Percentiles rank a stretch among this genome's conserved stretches.
Evolutionary conservation across 139 green algal species (phyloP).

Genomic region (Tetradesmus obliquus): DNA sequence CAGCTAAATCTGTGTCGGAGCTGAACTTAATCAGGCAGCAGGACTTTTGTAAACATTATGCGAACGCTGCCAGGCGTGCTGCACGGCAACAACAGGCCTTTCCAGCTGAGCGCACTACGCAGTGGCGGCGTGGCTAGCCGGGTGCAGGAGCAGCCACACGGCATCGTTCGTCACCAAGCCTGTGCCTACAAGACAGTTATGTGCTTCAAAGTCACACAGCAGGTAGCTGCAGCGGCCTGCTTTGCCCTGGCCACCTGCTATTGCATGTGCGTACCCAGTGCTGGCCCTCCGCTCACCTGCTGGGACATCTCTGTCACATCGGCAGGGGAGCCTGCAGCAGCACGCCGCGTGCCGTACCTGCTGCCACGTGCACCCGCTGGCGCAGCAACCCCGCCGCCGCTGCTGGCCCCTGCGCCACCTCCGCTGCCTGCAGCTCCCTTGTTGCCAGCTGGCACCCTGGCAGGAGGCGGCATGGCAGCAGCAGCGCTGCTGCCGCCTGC

Average conservation of each 20-base stretch:
- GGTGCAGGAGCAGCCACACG: no score
- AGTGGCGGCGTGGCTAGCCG: no score
- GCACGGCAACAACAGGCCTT: no score
- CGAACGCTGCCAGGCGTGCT: no score
- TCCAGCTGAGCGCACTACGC: no score
- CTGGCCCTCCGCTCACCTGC: not conserved
- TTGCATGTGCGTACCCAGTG: no score
- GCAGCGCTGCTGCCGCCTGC: not conserved
- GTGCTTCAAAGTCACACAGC: no score
- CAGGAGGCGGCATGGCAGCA: constrained; percentile 1
- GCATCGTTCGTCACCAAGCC: no score
- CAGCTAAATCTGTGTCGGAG: no score
- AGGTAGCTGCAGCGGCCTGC: not conserved
- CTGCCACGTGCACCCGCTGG: not conserved
- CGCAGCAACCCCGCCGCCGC: not conserved
- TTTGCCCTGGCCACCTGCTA: not conserved
- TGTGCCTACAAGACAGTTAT: no score
- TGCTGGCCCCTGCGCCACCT: not conserved
- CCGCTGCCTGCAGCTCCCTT: not conserved
- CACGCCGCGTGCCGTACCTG: constrained; percentile 21
- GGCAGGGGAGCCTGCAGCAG: not conserved
- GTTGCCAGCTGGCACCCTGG: not conserved
- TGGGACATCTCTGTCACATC: constrained; percentile 20
- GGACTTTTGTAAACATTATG: no score
- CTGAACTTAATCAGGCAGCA: no score